Conservation (phyloP, 148 eudicot species). For the Spergularia marina region DNA sequence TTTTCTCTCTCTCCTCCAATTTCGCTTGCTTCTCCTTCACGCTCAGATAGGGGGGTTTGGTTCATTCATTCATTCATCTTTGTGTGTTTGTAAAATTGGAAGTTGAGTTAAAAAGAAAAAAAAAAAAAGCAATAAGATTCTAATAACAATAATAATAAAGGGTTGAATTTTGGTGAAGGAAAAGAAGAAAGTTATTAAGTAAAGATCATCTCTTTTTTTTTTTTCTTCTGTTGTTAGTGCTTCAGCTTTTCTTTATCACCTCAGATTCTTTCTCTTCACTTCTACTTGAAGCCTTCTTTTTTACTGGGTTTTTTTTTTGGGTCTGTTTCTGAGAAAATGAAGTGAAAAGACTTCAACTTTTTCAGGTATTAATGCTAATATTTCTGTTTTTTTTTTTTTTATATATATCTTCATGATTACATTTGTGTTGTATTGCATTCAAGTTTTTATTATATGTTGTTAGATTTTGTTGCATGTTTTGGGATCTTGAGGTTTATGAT, state of each 20-base stretch:
- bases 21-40: background rate
- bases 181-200: background rate
- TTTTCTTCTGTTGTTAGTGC: constrained; percentile 4
- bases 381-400: background rate
- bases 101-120: too few species aligned
- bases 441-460: background rate
- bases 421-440: background rate
- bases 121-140: too few species aligned
- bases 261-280: constrained; percentile 10
- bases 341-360: background rate
- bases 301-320: background rate
- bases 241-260: constrained; percentile 11
- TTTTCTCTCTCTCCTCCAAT: constrained; percentile 7
- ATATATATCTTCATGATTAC: background rate
- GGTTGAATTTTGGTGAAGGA: background rate
- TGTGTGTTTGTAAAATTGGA: background rate
- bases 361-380: constrained; percentile 23
- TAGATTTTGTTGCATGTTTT: background rate
- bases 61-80: background rate
- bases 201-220: constrained; percentile 13
- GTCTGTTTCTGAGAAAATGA: constrained; percentile 1
- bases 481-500: background rate
- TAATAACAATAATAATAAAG: background rate
- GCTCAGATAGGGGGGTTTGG: background rate
- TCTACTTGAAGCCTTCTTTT: background rate